These are phyloP conservation scores for Hypocrella siamensis DNA, from an alignment of 2,329 filamentous ascomycete genomes.

Conservation along the genomic window DNA sequence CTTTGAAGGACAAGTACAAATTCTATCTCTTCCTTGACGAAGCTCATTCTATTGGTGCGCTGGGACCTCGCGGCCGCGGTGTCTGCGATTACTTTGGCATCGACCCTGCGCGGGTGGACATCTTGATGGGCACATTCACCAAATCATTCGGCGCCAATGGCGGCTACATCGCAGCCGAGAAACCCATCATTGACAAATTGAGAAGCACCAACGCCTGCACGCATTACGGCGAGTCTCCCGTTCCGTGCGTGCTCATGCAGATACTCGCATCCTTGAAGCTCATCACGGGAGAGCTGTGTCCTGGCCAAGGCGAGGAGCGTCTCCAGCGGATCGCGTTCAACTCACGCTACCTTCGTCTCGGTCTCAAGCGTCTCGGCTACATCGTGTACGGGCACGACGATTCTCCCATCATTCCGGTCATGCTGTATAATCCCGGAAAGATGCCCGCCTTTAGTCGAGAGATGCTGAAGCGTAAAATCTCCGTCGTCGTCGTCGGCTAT, in stretches of 20 bases:
- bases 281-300: slow-evolving; percentile 74
- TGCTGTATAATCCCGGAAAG: slow-evolving; percentile 97
- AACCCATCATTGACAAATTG: slow-evolving; percentile 84
- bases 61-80: slow-evolving; percentile 76
- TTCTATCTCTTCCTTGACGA: slow-evolving; percentile 93
- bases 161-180: slow-evolving; percentile 83
- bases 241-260: slow-evolving; percentile 79
- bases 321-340: slow-evolving; percentile 95
- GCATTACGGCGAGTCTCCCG: slow-evolving; percentile 72
- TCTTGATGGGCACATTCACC: slow-evolving; percentile 95
- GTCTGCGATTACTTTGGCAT: slow-evolving; percentile 97
- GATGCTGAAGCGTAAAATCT: slow-evolving; percentile 96
- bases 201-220: slow-evolving; percentile 73
- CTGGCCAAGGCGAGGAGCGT: slow-evolving; percentile 88
- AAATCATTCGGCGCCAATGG: slow-evolving; percentile 98
- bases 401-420: slow-evolving; percentile 86
- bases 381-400: slow-evolving; percentile 97
- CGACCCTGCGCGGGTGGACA: slow-evolving; percentile 74
- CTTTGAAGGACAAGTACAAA: slow-evolving; percentile 89
- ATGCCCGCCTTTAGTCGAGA: slow-evolving; percentile 97
- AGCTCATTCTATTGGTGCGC: slow-evolving; percentile 86
- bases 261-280: slow-evolving; percentile 76
- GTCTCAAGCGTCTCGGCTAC: slow-evolving; percentile 88
- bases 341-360: slow-evolving; percentile 92
- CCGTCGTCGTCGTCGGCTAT: slow-evolving; percentile 92